phyloP scores from a whole-genome alignment of 169 alveolate species.

The Cryptosporidium muris region DNA sequence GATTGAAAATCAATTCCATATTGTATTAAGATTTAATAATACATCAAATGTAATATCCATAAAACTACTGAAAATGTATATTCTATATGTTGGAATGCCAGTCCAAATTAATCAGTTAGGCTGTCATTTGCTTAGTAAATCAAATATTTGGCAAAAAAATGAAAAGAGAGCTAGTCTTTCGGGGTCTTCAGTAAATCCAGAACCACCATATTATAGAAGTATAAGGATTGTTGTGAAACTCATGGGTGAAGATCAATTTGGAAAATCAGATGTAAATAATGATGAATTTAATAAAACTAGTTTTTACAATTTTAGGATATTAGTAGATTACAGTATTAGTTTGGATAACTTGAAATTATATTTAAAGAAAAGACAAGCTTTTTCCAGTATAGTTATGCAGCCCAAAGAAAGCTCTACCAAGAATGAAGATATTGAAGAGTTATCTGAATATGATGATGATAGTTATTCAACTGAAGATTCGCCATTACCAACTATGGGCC shows the following conservation, averaged over 20 bases:
- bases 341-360: slow-evolving; percentile 1
- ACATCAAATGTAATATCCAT: slow-evolving; percentile 14
- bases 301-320: slow-evolving; percentile 1
- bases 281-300: background rate
- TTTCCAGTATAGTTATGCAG: background rate
- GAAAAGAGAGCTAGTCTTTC: slow-evolving; percentile 13
- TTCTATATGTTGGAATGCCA: slow-evolving; percentile 58
- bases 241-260: slow-evolving; percentile 5
- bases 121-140: slow-evolving; percentile 48
- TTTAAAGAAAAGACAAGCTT: slow-evolving; percentile 1
- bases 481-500: slow-evolving; percentile 68
- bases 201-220: slow-evolving; percentile 28
- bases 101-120: slow-evolving; percentile 49
- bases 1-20: slow-evolving; percentile 58
- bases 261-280: background rate
- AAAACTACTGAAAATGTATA: slow-evolving; percentile 55
- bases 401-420: background rate
- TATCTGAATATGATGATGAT: slow-evolving; percentile 23
- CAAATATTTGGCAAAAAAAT: slow-evolving; percentile 6
- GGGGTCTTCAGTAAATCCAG: slow-evolving; percentile 48
- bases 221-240: slow-evolving; percentile 60
- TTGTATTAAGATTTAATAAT: slow-evolving; percentile 56
- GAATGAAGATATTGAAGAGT: slow-evolving; percentile 9
- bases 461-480: slow-evolving; percentile 32
- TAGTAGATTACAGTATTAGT: slow-evolving; percentile 25